Evolutionary conservation across 1,284 basidiomycete genomes (phyloP), one percentile per base, ranked within the genome.

Genomic region (Cutaneotrichosporon arboriforme): DNA sequence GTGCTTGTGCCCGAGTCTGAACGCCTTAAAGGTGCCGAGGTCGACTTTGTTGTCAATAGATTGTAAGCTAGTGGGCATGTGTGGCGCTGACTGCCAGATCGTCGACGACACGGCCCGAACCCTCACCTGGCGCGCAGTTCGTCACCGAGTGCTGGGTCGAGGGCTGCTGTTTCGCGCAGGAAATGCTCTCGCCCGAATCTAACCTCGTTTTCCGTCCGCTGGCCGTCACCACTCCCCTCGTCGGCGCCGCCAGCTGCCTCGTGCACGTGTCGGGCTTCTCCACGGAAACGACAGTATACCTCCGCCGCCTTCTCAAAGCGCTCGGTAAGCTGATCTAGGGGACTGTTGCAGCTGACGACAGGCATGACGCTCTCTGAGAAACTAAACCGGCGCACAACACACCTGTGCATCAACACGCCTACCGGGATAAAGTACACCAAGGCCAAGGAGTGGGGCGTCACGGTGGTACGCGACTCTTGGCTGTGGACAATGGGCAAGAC

Each of bases 131-230:
- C 15, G 26, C 55, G 23, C 38, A 20, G 10, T 51, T 70, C 2
- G 72, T 74, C 14, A 76, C 74, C 1, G 72, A 74, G 50, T 73
- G 70, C 56, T 76, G 72, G 72, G 61, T 76, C 18, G 74, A 76
- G 49, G 65, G 61, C 15, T 74, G 72, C 49, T 64, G 66, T 37
- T 67, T 63, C 51, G 64, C 68, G 35, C 61, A 65, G 35, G 46
- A 45, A 7, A 50, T 76, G 8, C 52, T 73, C 5, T 45, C 60
- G 9, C 65, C 65, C 3, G 63, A 68, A 20, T 59, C 61, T 10
- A 65, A 68, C 34, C 54, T 74, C 14, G 69, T 70, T 3, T 76
- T 70, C 50, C 59, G 54, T 22, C 72, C 72, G 0, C 57, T 76
- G 4, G 35, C 60, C 8, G 58, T 61, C 3, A 26, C 56, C 1